Conservation (phyloP, 2,329 filamentous ascomycete genomes). For the Arthroderma uncinatum region DNA sequence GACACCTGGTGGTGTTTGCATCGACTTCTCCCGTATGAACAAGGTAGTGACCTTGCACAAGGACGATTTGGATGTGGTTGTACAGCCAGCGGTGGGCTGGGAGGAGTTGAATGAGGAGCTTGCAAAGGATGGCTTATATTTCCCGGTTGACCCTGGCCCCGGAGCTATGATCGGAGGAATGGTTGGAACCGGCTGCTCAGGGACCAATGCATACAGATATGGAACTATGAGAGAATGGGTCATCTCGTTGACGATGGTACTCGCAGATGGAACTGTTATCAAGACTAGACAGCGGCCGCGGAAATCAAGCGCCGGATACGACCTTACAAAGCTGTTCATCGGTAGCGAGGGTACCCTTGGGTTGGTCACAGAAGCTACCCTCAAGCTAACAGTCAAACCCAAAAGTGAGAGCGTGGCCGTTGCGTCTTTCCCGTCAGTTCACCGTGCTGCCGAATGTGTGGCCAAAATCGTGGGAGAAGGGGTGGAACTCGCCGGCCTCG, state of each 20-base stretch:
- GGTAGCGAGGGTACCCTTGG: slow-evolving; percentile 86
- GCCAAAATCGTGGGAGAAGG: slow-evolving; percentile 67
- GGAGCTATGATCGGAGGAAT: slow-evolving; percentile 81
- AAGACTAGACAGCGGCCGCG: slow-evolving; percentile 79
- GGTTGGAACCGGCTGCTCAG: slow-evolving; percentile 45
- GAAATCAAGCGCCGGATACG: slow-evolving; percentile 85
- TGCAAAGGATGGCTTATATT: slow-evolving; percentile 64
- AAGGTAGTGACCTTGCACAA: slow-evolving; percentile 66
- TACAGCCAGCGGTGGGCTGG: slow-evolving; percentile 78
- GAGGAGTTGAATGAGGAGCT: slow-evolving; percentile 72
- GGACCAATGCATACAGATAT: slow-evolving; percentile 85
- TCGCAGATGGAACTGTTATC: slow-evolving; percentile 81
- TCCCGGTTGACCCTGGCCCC: slow-evolving; percentile 82
- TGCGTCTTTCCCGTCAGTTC: slow-evolving; percentile 52
- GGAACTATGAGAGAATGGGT: slow-evolving; percentile 96
- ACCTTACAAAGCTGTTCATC: slow-evolving; percentile 79
- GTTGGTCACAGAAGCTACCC: slow-evolving; percentile 77
- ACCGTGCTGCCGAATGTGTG: slow-evolving; percentile 67
- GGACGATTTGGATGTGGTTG: slow-evolving; percentile 63
- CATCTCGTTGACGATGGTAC: slow-evolving; percentile 69
- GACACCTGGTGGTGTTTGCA: slow-evolving; percentile 69
- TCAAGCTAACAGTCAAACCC: slow-evolving; percentile 76
- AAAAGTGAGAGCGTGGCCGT: slow-evolving; percentile 72
- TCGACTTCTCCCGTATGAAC: slow-evolving; percentile 81
- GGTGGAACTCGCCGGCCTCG: slow-evolving; percentile 78